Percentiles rank a stretch among this genome's conserved stretches.
Evolutionary conservation across 2,329 filamentous ascomycete species (phyloP).

Genomic region (Trichoderma atrobrunneum): DNA sequence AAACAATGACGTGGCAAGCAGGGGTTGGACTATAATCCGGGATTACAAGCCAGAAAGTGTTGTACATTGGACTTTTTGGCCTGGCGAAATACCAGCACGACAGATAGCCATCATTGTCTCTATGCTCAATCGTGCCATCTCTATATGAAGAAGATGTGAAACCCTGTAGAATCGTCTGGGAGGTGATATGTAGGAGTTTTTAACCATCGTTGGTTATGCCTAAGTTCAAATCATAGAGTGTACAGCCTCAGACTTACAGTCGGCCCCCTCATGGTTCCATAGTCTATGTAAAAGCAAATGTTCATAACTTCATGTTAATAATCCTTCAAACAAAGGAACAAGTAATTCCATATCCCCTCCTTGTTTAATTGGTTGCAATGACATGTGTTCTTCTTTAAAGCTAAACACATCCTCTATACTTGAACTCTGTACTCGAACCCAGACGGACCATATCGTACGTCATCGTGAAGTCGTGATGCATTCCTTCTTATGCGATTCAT

Average conservation of each 20-base stretch:
- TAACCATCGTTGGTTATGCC: not conserved
- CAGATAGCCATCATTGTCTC: not conserved
- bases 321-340: not conserved
- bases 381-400: not conserved
- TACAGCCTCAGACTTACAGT: not conserved
- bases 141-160: not conserved
- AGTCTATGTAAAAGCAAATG: not conserved
- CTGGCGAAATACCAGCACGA: not conserved
- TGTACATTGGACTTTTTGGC: not conserved
- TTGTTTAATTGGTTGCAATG: not conserved
- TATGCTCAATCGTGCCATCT: not conserved
- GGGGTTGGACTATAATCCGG: not conserved
- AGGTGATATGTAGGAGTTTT: too few species aligned
- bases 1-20: not conserved
- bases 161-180: too few species aligned
- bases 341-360: not conserved
- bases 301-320: not conserved
- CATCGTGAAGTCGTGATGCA: not conserved
- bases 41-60: not conserved
- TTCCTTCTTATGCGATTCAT: not conserved
- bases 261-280: not conserved
- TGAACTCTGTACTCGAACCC: not conserved
- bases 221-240: not conserved
- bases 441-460: not conserved
- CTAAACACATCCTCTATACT: not conserved